Evolutionary conservation across 768 basidiomycete genomes (phyloP).

Genomic region (Kwoniella shandongensis): DNA sequence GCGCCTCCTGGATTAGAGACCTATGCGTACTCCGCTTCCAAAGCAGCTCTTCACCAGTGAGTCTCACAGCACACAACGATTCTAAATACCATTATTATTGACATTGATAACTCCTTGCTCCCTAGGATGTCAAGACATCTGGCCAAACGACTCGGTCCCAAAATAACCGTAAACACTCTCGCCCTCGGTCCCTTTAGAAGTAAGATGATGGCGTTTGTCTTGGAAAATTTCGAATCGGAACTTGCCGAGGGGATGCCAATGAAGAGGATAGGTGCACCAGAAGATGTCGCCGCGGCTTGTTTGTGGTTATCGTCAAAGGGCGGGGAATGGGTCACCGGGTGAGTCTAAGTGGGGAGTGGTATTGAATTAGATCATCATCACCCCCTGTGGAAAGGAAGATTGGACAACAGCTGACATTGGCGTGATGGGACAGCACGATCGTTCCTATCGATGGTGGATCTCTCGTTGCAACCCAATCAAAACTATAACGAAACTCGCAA

Average conservation of each 20-base stretch:
- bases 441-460: constrained; percentile 65
- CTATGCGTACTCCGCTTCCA: constrained; percentile 67
- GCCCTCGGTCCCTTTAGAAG: constrained; percentile 60
- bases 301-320: constrained; percentile 65
- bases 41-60: constrained; percentile 55
- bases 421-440: constrained; percentile 57
- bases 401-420: neutral
- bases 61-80: constrained; percentile 4
- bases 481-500: constrained; percentile 22
- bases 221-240: constrained; percentile 57
- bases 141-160: constrained; percentile 63
- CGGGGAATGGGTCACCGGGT: constrained; percentile 64
- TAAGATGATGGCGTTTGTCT: constrained; percentile 62
- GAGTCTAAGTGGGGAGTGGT: constrained; percentile 25
- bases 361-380: too few species aligned
- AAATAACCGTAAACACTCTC: constrained; percentile 65
- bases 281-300: constrained; percentile 67
- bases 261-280: constrained; percentile 62
- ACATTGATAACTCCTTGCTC: neutral
- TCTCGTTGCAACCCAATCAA: constrained; percentile 53
- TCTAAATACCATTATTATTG: neutral
- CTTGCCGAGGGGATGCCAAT: constrained; percentile 59
- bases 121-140: constrained; percentile 62
- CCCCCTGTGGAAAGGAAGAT: neutral
- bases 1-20: constrained; percentile 63